phyloP scores from a whole-genome alignment of 306 rosid genomes.

The Corylus heterophylla region DNA sequence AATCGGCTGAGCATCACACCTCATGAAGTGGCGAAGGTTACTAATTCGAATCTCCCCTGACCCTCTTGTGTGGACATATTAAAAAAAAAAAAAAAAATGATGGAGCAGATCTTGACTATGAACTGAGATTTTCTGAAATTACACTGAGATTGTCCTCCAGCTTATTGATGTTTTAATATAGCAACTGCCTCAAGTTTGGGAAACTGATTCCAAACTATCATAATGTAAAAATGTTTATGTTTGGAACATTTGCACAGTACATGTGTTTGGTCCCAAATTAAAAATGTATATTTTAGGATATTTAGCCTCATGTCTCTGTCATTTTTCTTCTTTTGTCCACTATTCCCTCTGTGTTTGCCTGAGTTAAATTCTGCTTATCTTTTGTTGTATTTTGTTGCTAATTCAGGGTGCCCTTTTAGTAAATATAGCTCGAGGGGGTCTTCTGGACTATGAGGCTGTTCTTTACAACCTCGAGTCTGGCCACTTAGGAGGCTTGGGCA shows the following conservation, averaged over 20 bases:
- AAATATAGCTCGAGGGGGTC: slow-evolving; percentile 76
- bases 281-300: background rate
- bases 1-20: too few relatives aligned
- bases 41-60: too few relatives aligned
- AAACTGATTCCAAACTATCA: background rate
- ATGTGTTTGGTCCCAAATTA: background rate
- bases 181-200: background rate
- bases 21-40: too few relatives aligned
- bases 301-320: background rate
- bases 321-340: background rate
- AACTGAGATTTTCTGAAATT: background rate
- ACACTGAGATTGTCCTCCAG: background rate
- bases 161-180: background rate
- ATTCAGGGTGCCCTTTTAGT: slow-evolving; percentile 82
- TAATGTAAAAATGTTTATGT: background rate
- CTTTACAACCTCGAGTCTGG: slow-evolving; percentile 53
- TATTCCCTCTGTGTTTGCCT: background rate
- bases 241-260: background rate
- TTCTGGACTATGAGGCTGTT: slow-evolving; percentile 69
- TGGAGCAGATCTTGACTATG: background rate
- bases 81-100: too few relatives aligned
- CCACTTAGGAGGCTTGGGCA: slow-evolving; percentile 84
- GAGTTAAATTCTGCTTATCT: background rate
- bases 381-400: slow-evolving; percentile 1
- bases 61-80: too few relatives aligned